A percentile compares a stretch with the other conserved stretches of the same genome.
phyloP scores from a whole-genome alignment of 2,329 filamentous ascomycete species.

The Phialophora verrucosa region DNA sequence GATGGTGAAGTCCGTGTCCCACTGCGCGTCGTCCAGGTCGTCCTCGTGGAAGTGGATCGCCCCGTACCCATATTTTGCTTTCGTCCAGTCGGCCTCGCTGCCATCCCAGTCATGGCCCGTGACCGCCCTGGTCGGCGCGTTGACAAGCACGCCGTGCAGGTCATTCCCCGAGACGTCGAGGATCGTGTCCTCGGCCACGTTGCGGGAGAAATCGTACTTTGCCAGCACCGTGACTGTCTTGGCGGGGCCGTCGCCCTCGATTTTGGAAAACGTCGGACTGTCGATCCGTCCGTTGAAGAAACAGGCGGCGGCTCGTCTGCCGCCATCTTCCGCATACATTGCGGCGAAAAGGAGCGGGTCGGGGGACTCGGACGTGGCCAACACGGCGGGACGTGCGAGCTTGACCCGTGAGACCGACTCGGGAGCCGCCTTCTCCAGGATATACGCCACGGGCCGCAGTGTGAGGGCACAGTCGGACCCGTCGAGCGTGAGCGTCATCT shows the following conservation, averaged over 20 bases:
- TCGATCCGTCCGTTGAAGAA: slow-evolving; percentile 35
- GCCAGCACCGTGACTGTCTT: slow-evolving; percentile 11
- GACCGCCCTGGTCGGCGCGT: slow-evolving; percentile 45
- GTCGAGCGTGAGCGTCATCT: slow-evolving; percentile 15
- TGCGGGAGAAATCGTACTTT: slow-evolving; percentile 31
- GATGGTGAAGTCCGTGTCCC: slow-evolving; percentile 45
- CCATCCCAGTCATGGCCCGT: slow-evolving; percentile 46
- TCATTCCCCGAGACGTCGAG: slow-evolving; percentile 41
- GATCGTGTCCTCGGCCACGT: slow-evolving; percentile 38
- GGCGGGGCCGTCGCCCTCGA: slow-evolving; percentile 31
- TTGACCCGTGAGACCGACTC: not conserved
- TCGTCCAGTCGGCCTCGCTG: slow-evolving; percentile 44
- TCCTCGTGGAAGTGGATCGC: slow-evolving; percentile 51
- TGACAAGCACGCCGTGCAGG: slow-evolving; percentile 43
- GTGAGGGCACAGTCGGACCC: slow-evolving; percentile 5
- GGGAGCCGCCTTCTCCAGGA: slow-evolving; percentile 10
- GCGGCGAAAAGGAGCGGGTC: slow-evolving; percentile 19
- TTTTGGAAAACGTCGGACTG: slow-evolving; percentile 37
- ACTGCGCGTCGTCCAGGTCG: slow-evolving; percentile 47
- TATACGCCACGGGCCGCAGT: slow-evolving; percentile 16
- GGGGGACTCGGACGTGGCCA: not conserved
- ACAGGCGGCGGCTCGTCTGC: slow-evolving; percentile 9
- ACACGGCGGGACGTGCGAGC: not conserved
- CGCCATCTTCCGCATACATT: slow-evolving; percentile 5
- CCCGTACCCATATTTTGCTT: slow-evolving; percentile 45